Evolutionary conservation across 1,284 basidiomycete species (phyloP), one percentile per base, ranked within the genome.

Genomic region (Ustilago nuda): DNA sequence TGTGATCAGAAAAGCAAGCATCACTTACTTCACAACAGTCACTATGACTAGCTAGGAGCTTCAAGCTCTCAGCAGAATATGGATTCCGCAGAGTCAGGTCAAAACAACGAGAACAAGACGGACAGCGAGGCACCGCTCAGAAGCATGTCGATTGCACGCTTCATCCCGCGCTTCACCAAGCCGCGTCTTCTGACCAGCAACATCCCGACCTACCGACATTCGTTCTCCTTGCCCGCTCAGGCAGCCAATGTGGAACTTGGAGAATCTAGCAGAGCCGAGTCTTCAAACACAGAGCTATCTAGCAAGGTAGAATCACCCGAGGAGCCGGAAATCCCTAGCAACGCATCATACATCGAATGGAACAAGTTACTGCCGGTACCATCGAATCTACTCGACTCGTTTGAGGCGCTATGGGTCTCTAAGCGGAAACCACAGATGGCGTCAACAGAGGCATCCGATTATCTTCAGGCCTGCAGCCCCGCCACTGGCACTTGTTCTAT

Each of bases 191-290:
- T 72, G 19, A 64, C 69, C 43, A 39, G 30, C 39, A 17, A 52
- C 48, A 72, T 76, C 8, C 74, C 74, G 8, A 61, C 56, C n/a
- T 76, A 76, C 51, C 69, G 74, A 8, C 74, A 76, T 41, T 76
- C 74, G 1, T 76, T 76, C 30, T 66, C 69, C 3, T 43, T 43
- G 43, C 65, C 74, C 3, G 23, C 13, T 17, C 41, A 37, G 23
- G 66, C 35, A 13, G 15, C 48, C 11, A 17, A 30, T 8, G n/a
- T 9, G 17, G 19, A 48, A 39, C 9, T 9, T 32, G 13, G 33
- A 35, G 12, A 27, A 36, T 48, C 30, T 8, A 15, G 33, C 8
- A 19, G 6, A 30, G 17, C 59, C 5, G 23, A 53, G 2, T 3
- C 32, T 2, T 41, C 30, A 7, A 23, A n/a, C 9, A 8, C 41